Evolutionary conservation across 2,329 filamentous ascomycete genomes (phyloP).

Genomic region (Monilinia fructicola): DNA sequence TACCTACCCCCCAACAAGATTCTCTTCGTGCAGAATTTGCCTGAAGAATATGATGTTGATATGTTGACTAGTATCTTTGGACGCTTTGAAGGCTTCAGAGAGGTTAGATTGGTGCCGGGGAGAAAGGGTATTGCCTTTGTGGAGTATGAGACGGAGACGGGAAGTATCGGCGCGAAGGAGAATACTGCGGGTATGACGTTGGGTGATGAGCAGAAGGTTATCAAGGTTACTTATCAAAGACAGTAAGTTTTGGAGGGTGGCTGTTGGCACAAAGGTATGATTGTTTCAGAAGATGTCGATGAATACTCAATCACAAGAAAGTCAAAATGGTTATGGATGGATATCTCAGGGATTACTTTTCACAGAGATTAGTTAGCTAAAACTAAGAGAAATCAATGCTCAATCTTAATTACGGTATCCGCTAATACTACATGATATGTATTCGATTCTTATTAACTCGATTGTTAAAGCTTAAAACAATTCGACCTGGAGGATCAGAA

Average conservation of each 20-base stretch:
- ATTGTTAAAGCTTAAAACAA: conserved; percentile 5
- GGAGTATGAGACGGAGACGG: conserved; percentile 88
- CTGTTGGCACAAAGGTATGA: not conserved
- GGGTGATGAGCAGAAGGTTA: conserved; percentile 69
- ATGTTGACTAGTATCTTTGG: conserved; percentile 77
- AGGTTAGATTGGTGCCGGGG: conserved; percentile 85
- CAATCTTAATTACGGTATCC: conserved; percentile 25
- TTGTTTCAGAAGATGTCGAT: not conserved
- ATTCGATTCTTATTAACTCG: conserved; percentile 12
- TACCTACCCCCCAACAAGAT: conserved; percentile 97
- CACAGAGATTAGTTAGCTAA: not conserved
- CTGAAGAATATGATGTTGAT: conserved; percentile 81
- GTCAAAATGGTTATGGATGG: conserved; percentile 22
- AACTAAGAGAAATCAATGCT: conserved; percentile 12
- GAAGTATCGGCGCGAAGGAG: conserved; percentile 91
- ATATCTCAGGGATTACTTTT: conserved; percentile 13
- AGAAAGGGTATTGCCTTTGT: conserved; percentile 90
- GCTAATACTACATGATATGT: conserved; percentile 37
- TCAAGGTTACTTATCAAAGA: conserved; percentile 96
- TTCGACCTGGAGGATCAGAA: conserved; percentile 53
- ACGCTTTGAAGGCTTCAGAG: conserved; percentile 89
- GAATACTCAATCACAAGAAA: not conserved
- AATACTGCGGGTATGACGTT: conserved; percentile 82
- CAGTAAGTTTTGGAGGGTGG: conserved; percentile 53
- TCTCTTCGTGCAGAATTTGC: conserved; percentile 88